A percentile compares a stretch with the other conserved stretches of the same genome.
These are phyloP conservation scores for Pseudopithomyces maydicus DNA, from an alignment of 2,329 filamentous ascomycete genomes.

Conservation along the genomic window DNA sequence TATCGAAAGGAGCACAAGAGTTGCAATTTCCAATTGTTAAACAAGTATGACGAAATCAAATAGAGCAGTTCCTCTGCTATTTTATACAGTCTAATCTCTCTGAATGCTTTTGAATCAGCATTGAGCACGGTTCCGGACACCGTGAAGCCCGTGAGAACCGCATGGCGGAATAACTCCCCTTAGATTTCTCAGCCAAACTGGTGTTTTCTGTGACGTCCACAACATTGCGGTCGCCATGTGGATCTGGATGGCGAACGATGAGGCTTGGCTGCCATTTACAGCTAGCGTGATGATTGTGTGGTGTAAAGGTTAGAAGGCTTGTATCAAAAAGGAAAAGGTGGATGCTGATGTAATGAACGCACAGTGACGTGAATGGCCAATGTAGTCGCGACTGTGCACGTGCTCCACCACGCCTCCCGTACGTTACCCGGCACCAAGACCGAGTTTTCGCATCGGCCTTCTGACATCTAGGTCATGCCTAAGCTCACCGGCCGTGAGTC, in stretches of 20 bases:
- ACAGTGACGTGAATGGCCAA: constrained; percentile 15
- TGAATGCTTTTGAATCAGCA: background rate
- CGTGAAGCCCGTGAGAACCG: background rate
- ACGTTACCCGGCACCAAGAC: constrained; percentile 4
- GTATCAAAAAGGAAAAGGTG: background rate
- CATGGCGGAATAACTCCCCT: constrained; percentile 21
- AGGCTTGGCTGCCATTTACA: constrained; percentile 29
- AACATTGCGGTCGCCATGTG: constrained; percentile 11
- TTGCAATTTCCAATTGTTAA: background rate
- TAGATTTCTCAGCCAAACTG: constrained; percentile 1
- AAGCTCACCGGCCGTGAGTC: background rate
- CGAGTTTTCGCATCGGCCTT: constrained; percentile 3
- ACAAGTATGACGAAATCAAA: background rate
- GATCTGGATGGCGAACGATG: constrained; percentile 25
- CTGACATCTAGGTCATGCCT: constrained; percentile 5
- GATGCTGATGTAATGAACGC: constrained; percentile 13
- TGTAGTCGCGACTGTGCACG: constrained; percentile 5
- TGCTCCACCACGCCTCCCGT: constrained; percentile 20
- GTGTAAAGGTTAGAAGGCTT: background rate
- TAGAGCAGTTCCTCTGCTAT: background rate
- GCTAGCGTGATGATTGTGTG: constrained; percentile 1
- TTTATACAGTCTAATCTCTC: background rate
- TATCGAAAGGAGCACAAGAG: background rate
- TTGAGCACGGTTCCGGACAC: background rate
- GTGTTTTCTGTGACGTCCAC: constrained; percentile 22